Evolutionary conservation across 169 alveolate genomes (phyloP), one percentile per base, ranked within the genome.

Genomic region (Babesia sp.): DNA sequence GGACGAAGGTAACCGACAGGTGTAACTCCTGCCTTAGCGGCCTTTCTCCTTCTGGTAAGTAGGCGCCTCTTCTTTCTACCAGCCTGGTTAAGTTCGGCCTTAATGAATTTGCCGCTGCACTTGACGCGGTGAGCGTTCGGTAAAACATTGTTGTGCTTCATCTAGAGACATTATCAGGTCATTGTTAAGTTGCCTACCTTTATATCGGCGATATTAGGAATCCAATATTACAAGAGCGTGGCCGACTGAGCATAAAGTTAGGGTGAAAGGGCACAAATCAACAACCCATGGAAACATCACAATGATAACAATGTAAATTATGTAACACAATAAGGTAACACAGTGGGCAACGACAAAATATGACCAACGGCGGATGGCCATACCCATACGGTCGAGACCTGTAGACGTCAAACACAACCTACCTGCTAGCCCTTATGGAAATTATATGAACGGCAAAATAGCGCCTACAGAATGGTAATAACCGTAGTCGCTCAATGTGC

Each of bases 41-140:
- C 97, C 72, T 86, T 95, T 61, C 85, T 82, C 86, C 88, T 89
- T 66, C 99, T 92, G 34, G 94, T 86, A 34, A 69, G 87, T 56
- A 97, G 78, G 82, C 99, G 93, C 60, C 96, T 81, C 81, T 93
- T 84, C 91, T 97, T 97, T 61, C 97, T 78, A 66, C 98, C 99
- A 33, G 99, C 98, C 89, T 98, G 98, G 91, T 95, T 92, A 92
- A 95, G 97, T 95, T 98, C 96, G 68, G 99, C 97, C 92, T 96
- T 96, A 46, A 98, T 98, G 91, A 93, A 95, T 71, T 95, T 86
- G 88, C 94, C 95, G 98, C 99, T 97, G 92, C 97, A 97, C 89
- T 97, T 97, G 80, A 93, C 96, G 85, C 97, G 93, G 90, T 97
- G 99, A 68, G 91, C 98, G 93, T 97, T 97, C 34, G 99, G 99